These are phyloP conservation scores for Plantago major DNA, from an alignment of 257 asterid genomes.

Conservation along the genomic window DNA sequence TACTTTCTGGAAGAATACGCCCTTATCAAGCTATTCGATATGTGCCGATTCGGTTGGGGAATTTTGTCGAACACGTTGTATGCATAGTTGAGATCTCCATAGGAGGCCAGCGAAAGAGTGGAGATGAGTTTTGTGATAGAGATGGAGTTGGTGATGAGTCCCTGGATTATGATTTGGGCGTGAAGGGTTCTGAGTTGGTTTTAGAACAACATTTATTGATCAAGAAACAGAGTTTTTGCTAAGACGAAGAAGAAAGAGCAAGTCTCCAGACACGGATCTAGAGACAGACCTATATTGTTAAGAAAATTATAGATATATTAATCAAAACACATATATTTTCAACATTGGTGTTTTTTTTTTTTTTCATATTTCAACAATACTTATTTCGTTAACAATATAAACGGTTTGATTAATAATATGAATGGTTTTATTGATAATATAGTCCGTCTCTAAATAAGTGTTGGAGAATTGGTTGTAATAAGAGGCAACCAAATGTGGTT, in stretches of 20 bases:
- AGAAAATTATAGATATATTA: no score
- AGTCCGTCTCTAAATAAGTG: no score
- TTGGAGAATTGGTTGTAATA: no score
- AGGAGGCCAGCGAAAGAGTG: conserved; percentile 37
- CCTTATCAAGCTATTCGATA: conserved; percentile 64
- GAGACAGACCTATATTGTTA: no score
- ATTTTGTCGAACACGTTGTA: conserved; percentile 49
- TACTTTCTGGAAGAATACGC: conserved; percentile 38
- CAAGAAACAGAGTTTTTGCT: conserved; percentile 16
- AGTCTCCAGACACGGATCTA: no score
- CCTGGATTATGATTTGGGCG: conserved; percentile 55
- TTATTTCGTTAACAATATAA: no score
- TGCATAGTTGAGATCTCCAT: conserved; percentile 52
- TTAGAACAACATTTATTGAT: conserved; percentile 42
- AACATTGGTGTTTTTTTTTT: no score
- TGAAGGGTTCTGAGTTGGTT: conserved; percentile 59
- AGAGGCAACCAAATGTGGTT: no score
- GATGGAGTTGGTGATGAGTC: conserved; percentile 42
- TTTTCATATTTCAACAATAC: no score
- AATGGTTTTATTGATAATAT: no score
- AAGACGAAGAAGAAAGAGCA: conserved; percentile 6
- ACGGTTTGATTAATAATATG: no score
- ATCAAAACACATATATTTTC: no score
- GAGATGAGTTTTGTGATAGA: conserved; percentile 68
- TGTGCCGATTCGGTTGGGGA: conserved; percentile 54